Evolutionary conservation across 805 yeast genomes (phyloP).

Genomic region (Saturnispora serradocipensis): DNA sequence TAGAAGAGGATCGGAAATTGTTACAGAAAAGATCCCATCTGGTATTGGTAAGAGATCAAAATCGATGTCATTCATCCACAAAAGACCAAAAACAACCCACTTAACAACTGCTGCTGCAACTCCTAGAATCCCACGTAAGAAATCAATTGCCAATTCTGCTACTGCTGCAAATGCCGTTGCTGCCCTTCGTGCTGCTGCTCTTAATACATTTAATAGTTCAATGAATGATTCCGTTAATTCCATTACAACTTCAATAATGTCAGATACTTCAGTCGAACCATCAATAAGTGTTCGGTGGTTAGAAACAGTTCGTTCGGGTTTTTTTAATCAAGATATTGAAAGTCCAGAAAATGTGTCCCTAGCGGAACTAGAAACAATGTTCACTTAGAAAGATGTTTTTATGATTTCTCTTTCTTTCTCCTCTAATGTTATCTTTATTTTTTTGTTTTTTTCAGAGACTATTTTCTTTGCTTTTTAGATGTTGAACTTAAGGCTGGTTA

Average conservation of each 20-base stretch:
- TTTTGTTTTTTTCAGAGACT: background rate
- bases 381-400: slow-evolving; percentile 17
- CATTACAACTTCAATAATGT: slow-evolving; percentile 26
- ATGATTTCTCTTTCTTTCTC: background rate
- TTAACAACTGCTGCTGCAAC: slow-evolving; percentile 78
- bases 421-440: background rate
- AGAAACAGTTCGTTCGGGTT: slow-evolving; percentile 66
- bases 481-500: slow-evolving; percentile 7
- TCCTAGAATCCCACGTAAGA: slow-evolving; percentile 62
- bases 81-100: slow-evolving; percentile 32
- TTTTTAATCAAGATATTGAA: slow-evolving; percentile 66
- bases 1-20: slow-evolving; percentile 27
- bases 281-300: slow-evolving; percentile 54
- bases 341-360: slow-evolving; percentile 71
- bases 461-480: slow-evolving; percentile 1
- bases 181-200: slow-evolving; percentile 60
- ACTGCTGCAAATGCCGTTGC: slow-evolving; percentile 68
- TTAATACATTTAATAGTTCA: slow-evolving; percentile 37
- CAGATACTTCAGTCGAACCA: slow-evolving; percentile 28
- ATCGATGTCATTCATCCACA: slow-evolving; percentile 52
- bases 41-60: slow-evolving; percentile 47
- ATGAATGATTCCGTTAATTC: slow-evolving; percentile 29
- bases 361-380: slow-evolving; percentile 54
- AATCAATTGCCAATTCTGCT: slow-evolving; percentile 43
- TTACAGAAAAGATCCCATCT: slow-evolving; percentile 32